These are phyloP conservation scores for Ammopiptanthus mongolicus DNA, from an alignment of 306 rosid genomes.

Conservation along the genomic window DNA sequence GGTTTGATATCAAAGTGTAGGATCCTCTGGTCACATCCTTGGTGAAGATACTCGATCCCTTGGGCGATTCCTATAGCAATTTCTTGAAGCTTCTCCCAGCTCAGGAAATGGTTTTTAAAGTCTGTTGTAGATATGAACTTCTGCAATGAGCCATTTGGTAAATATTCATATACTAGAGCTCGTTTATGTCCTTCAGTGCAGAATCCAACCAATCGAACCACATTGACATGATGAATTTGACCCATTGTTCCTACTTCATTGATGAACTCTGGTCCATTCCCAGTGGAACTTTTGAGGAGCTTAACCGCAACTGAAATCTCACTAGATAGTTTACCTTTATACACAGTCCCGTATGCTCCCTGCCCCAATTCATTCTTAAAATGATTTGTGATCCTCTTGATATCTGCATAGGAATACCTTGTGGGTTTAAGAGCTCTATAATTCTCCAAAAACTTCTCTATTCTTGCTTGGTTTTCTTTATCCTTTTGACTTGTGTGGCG, in stretches of 20 bases:
- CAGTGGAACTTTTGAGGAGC: not conserved
- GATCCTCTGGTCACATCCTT: conserved; percentile 20
- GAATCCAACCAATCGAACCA: too few species aligned
- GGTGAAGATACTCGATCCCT: conserved; percentile 26
- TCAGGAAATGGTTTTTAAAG: not conserved
- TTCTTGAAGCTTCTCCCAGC: conserved; percentile 9
- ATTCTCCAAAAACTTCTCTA: not conserved
- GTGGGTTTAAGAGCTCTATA: conserved; percentile 9
- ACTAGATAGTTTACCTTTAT: conserved; percentile 3
- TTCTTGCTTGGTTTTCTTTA: conserved; percentile 10
- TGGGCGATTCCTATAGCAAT: conserved; percentile 17
- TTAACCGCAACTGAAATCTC: conserved; percentile 1
- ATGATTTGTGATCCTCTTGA: conserved; percentile 5
- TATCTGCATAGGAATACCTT: not conserved
- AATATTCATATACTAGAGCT: conserved; percentile 4
- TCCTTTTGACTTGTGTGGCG: not conserved
- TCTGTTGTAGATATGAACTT: conserved; percentile 2
- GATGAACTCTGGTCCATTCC: too few species aligned
- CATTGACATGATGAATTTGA: too few species aligned
- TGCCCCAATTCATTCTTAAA: not conserved
- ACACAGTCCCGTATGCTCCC: conserved; percentile 15
- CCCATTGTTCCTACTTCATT: too few species aligned
- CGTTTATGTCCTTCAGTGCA: not conserved
- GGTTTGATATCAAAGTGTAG: conserved; percentile 18
- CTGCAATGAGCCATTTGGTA: conserved; percentile 11